Evolutionary conservation across 1,284 basidiomycete genomes (phyloP), one percentile per base, ranked within the genome.

Genomic region (Rhodotorula sp.): DNA sequence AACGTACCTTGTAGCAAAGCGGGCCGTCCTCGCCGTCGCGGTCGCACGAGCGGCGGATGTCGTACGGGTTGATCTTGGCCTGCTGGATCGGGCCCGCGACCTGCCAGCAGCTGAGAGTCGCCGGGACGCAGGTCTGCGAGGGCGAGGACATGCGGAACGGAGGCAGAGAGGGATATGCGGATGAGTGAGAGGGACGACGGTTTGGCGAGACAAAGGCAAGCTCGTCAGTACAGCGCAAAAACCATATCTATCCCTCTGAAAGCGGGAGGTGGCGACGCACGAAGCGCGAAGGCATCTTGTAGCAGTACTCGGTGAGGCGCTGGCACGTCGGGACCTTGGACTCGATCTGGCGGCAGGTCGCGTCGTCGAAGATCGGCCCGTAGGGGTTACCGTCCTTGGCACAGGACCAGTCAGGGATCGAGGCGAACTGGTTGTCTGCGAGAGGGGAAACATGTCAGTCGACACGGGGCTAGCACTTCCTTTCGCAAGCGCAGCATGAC

Each of bases 341-440:
- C 27, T 69, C 76, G 51, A 85, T 76, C 64, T 77, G 79, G 44
- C 79, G 74, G 72, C 84, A 84, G 64, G 82, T 79, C 15, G 75
- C 65, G 65, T 80, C 77, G 59, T 83, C 81, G 64, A 81, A 81
- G 56, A 82, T 81, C 6, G 80, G 83, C 80, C 53, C 76, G 67
- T 39, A 78, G 75, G 70, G 70, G 66, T 63, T 81, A 70, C 74
- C 81, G 34, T 34, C 46, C 29, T 50, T n/a, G 88, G 89, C 85
- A 79, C 93, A 95, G 32, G 87, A 88, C 80, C 89, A 95, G 76
- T 94, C 92, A 0, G 91, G 88, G 25, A 96, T 84, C 32, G 76
- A 74, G 3, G 80, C 79, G 76, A 84, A 83, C 77, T 83, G 83
- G 46, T 65, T 74, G 68, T 69, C 57, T 58, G 55, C 19, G 51